phyloP scores from a whole-genome alignment of 495 filamentous ascomycete genomes.

The Penicillium bovifimosum region DNA sequence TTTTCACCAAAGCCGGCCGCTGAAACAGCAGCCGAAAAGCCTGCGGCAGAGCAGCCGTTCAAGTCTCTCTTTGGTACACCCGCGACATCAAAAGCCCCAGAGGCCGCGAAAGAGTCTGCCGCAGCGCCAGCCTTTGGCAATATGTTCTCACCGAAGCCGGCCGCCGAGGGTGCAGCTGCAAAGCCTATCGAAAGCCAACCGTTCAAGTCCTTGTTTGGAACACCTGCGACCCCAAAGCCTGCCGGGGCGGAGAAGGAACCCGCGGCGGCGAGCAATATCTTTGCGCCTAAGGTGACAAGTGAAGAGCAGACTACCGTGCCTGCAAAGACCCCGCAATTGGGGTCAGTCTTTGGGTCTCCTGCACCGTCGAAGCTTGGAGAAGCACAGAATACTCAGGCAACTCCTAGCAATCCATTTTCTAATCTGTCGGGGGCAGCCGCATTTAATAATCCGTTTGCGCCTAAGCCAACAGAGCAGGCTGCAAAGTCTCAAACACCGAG shows the following conservation, averaged over 20 bases:
- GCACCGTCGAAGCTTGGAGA: constrained; percentile 1
- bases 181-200: constrained; percentile 4
- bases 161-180: neutral
- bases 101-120: neutral
- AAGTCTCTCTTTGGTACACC: constrained; percentile 3
- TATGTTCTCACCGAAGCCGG: constrained; percentile 12
- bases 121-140: constrained; percentile 3
- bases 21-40: neutral
- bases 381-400: neutral
- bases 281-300: constrained; percentile 8
- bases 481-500: neutral
- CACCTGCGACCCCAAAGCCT: constrained; percentile 1
- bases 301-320: constrained; percentile 1
- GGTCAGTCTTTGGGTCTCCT: constrained; percentile 3
- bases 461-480: constrained; percentile 5
- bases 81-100: neutral
- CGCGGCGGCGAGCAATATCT: neutral
- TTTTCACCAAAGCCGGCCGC: constrained; percentile 9
- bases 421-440: constrained; percentile 1
- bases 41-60: neutral
- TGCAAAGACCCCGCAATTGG: neutral
- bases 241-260: neutral
- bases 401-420: constrained; percentile 2
- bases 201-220: constrained; percentile 9
- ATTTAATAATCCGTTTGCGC: constrained; percentile 1